Evolutionary conservation across 2,329 filamentous ascomycete genomes (phyloP).

Genomic region (Aspergillus intermedius): DNA sequence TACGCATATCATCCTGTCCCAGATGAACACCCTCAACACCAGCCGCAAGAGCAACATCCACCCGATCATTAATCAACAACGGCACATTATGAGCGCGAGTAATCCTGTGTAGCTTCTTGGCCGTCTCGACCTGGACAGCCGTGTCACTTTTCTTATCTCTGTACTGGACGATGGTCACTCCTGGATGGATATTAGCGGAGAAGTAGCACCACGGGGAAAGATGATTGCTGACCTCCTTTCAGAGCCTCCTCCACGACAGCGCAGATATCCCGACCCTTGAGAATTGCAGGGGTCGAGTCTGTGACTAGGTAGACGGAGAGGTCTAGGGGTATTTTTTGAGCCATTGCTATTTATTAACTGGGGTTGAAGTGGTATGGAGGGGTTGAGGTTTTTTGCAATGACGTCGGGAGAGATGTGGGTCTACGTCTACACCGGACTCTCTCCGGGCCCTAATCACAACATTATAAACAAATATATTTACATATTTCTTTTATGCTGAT

Average conservation of each 20-base stretch:
- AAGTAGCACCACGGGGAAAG: conserved; percentile 1
- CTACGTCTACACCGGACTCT: too few species aligned
- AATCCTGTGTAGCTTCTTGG: conserved; percentile 62
- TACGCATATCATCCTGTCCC: conserved; percentile 87
- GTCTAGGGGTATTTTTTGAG: conserved; percentile 48
- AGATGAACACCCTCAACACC: conserved; percentile 90
- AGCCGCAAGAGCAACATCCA: conserved; percentile 80
- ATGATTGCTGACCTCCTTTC: conserved; percentile 53
- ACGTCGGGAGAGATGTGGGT: too few species aligned
- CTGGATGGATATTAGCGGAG: conserved; percentile 31
- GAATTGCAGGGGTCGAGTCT: conserved; percentile 79
- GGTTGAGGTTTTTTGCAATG: too few species aligned
- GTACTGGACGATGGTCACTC: conserved; percentile 79
- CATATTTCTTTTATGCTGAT: too few species aligned
- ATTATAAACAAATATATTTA: too few species aligned
- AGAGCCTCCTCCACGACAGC: conserved; percentile 69
- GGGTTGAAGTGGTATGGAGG: too few species aligned
- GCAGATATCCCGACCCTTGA: conserved; percentile 64
- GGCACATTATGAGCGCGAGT: conserved; percentile 65
- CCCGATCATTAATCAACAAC: conserved; percentile 84
- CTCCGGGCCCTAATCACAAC: too few species aligned
- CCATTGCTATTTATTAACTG: not conserved
- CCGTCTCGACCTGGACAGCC: conserved; percentile 62
- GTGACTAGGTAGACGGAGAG: conserved; percentile 88
- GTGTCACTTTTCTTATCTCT: conserved; percentile 81